Base-by-base conservation (phyloP, 768 basidiomycete genomes). In the Russula olivacea region DNA sequence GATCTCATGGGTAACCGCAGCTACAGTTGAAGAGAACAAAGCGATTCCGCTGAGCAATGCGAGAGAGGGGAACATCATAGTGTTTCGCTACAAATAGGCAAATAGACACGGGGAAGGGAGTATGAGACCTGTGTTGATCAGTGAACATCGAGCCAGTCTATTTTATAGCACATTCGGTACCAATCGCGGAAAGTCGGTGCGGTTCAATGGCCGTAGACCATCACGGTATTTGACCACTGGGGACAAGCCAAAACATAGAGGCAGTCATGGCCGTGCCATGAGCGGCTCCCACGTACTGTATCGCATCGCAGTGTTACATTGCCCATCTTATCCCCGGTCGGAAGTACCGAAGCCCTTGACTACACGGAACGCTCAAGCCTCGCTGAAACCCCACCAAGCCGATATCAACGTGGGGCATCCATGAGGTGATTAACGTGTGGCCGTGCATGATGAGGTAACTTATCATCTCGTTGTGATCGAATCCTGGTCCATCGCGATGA, bases 11-110 rank as follows among this genome's bases (percentile, higher is more conserved):
- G 45, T 40, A 2, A 28, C 38, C 1, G 38, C 17, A 10, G 59
- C 51, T n/a, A 10, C 59, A 3, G 40, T 50, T 4, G 59, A 54
- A 8, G 59, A 61, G 55, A 67, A 47, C 14, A 61, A 19, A 19
- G 41, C 25, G 17, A 65, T 12, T 21, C 50, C 52, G 3, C 48
- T 17, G 52, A 60, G 34, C 41, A 65, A 49, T 23, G 38, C 28
- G 21, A 59, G 12, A 10, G 52, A 28, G 3, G 8, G 21, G 8
- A 64, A 40, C 45, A 66, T 64, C 38, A 48, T 38, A 1, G 2
- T 2, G 9, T 17, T 52, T 53, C 8, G 28, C 28, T 9, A 28
- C 4, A 51, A 30, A 51, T 30, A 11, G 17, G 28, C 28, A 2
- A n/a, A n/a, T 45, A 28, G 25, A 50, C 15, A 17, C 8, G 28